Evolutionary conservation across 2,329 filamentous ascomycete species (phyloP), one percentile per base, ranked within the genome.

Genomic region (Ceratocystis colombiana): DNA sequence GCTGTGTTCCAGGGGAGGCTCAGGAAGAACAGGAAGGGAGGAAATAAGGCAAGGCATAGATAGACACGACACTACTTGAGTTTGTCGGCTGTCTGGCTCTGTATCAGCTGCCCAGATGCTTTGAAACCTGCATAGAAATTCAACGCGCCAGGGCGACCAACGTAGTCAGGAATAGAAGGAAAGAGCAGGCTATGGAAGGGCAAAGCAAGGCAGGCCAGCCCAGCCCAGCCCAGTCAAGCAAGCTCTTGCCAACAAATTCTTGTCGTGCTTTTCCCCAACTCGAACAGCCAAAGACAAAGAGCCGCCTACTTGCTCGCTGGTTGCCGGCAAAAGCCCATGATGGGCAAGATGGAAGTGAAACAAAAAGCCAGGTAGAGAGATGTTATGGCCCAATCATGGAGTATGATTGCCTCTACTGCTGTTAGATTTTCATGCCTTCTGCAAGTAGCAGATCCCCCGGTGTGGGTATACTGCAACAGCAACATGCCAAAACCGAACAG

Each of bases 371-470:
- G 17, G n/a, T 5, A 2, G 53, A 30, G 6, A 30, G 1, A 15
- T 17, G 15, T 10, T 15, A 8, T 25, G 48, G 48, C 20, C 20
- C 53, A 33, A 59, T 59, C 37, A n/a, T 17, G 22, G 44, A 62
- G 25, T 37, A 20, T 28, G n/a, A 1, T 30, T 62, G 20, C 28
- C 44, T 45, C 61, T 41, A 4, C 25, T 30, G 28, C 53, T 37
- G 53, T 59, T 59, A 33, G 10, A 8, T 59, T 30, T 33, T 2
- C 53, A 30, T 33, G 53, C 53, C 53, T 59, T 37, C 53, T 59
- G 53, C 53, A 59, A 37, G 53, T 59, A 33, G 53, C 53, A 59
- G 28, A 59, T 59, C 53, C 25, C 53, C 53, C 53, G 37, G 25
- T n/a, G 53, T 59, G 53, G 53, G 12, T 33, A 37, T 37, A 59